Conservation (phyloP, 306 rosid genomes). For the Hippophae rhamnoides region DNA sequence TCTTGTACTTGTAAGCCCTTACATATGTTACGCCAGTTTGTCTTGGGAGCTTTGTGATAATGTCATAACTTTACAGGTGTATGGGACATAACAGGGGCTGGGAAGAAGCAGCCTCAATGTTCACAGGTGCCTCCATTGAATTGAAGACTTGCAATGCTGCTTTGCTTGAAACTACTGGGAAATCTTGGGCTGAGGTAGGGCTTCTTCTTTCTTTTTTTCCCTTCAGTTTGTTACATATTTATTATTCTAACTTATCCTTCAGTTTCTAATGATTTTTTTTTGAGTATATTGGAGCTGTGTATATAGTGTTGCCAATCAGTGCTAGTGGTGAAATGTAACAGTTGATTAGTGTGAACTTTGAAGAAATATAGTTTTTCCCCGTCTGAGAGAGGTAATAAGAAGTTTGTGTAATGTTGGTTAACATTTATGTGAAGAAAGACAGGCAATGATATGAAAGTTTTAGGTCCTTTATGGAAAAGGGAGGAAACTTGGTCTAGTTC, state of each 20-base stretch:
- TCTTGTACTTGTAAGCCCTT: neutral
- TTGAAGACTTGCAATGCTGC: constrained; percentile 90
- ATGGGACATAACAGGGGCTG: constrained; percentile 98
- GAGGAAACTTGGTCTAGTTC: no score
- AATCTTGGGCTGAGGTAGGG: constrained; percentile 86
- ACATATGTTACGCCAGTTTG: neutral
- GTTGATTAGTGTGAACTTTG: no score
- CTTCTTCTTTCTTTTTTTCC: constrained; percentile 16
- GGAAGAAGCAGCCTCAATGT: constrained; percentile 98
- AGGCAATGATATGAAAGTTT: no score
- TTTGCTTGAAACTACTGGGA: constrained; percentile 77
- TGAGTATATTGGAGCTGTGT: neutral
- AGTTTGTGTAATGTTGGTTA: no score
- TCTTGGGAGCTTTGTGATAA: neutral
- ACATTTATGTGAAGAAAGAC: no score
- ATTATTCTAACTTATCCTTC: neutral
- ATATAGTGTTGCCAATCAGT: neutral
- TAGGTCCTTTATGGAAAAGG: no score
- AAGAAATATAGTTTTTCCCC: no score
- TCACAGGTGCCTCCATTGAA: constrained; percentile 76
- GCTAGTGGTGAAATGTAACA: no score
- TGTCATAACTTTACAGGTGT: constrained; percentile 56
- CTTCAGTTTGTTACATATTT: neutral
- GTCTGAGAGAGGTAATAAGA: no score
- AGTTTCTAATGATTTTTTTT: neutral